Conservation (phyloP, 1,284 basidiomycete genomes). For the Earliella scabrosa region DNA sequence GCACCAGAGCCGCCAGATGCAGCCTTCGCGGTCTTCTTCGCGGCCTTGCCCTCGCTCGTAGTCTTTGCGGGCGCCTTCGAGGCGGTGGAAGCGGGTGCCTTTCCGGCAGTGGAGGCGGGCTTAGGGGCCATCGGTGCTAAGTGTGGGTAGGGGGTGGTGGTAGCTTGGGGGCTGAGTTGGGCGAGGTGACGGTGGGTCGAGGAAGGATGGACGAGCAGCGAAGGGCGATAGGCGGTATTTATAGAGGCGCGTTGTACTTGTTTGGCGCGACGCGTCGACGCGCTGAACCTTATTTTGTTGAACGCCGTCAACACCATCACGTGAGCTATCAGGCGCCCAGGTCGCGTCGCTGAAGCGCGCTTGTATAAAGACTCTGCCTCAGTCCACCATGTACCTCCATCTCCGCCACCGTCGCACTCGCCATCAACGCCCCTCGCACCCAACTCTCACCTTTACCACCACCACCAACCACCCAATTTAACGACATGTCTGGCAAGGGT, state of each 20-base stretch:
- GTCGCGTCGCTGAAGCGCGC: conserved; percentile 17
- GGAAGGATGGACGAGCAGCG: conserved; percentile 19
- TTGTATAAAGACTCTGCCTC: conserved; percentile 22
- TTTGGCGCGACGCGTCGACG: conserved; percentile 38
- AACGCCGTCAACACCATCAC: conserved; percentile 27
- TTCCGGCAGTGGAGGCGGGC: conserved; percentile 82
- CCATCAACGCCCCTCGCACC: not conserved
- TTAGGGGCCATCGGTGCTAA: conserved; percentile 69
- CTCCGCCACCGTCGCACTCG: conserved; percentile 8
- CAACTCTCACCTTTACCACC: not conserved
- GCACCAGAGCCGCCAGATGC: conserved; percentile 53
- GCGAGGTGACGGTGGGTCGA: not conserved
- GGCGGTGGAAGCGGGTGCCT: conserved; percentile 77
- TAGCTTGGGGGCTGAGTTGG: conserved; percentile 1
- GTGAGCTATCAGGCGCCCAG: conserved; percentile 14
- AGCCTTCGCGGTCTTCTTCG: conserved; percentile 81
- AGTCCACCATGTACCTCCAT: conserved; percentile 7
- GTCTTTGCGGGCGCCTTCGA: conserved; percentile 81
- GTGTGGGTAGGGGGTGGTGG: conserved; percentile 14
- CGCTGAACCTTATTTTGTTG: conserved; percentile 37
- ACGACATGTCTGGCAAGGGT: conserved; percentile 57
- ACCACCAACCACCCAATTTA: not conserved
- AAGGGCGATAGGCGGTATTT: conserved; percentile 25
- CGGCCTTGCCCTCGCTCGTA: conserved; percentile 74
- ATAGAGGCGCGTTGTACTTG: conserved; percentile 37